These are phyloP conservation scores for Acanthamoeba divionensis DNA, from an alignment of 208 protist genomes.

Conservation along the genomic window DNA sequence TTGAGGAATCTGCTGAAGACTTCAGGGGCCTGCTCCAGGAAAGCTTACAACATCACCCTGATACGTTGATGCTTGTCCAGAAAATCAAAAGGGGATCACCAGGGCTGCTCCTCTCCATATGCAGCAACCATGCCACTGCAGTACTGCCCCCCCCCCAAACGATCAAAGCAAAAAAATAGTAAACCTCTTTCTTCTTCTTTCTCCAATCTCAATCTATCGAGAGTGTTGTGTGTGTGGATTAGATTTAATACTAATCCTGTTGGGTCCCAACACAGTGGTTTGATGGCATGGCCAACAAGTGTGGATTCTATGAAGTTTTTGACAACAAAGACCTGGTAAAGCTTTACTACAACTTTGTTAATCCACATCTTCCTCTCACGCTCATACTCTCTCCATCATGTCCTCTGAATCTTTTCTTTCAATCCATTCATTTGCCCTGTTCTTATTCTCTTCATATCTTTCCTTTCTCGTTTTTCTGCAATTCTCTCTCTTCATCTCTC, in stretches of 20 bases:
- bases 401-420: not conserved
- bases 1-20: not conserved
- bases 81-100: not conserved
- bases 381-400: not conserved
- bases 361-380: not conserved
- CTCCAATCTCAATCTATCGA: no score
- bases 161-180: no score
- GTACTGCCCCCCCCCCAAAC: no score
- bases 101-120: not conserved
- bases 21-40: not conserved
- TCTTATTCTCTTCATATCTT: not conserved
- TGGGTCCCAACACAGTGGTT: not conserved
- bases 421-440: not conserved
- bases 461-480: no score
- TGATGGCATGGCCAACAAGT: slow-evolving; percentile 7
- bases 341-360: not conserved
- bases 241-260: not conserved
- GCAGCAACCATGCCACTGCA: not conserved
- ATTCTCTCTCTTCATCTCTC: not conserved
- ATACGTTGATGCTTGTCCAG: not conserved
- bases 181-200: no score
- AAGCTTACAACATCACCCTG: not conserved
- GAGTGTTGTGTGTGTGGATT: no score
- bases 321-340: slow-evolving; percentile 6
- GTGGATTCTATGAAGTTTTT: slow-evolving; percentile 25